Base-by-base conservation (phyloP, 192 early-diverging fungal genomes). In the Rhizoclosmatium sp. region DNA sequence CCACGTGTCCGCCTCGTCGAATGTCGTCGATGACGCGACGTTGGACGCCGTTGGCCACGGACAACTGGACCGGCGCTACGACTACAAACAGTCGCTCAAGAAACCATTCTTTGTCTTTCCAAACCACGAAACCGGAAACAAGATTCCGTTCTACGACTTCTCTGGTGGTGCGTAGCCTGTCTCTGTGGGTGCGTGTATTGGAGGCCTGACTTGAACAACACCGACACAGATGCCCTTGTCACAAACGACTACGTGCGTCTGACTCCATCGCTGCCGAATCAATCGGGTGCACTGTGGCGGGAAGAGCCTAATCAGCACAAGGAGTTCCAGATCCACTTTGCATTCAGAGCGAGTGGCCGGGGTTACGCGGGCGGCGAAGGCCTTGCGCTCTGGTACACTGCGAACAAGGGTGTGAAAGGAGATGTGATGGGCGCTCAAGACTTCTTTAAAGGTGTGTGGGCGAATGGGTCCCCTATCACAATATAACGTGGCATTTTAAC, bases 351-450 rank as follows among this genome's bases (percentile, higher is more conserved):
- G 5, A 82, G 69, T 45, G 94, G 94, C 4, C 85, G 85, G 9
- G 83, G 85, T 39, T 78, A 85, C 51, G 72, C 85, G 44, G 94
- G 94, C 42, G 93, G 92, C 23, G 85, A 91, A 42, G 94, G 94
- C 0, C 68, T 96, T 3, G 94, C 92, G 40, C 89, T 96, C 66
- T 96, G 94, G 94, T 96, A 96, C 74, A 89, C 92, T 0, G 83
- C 91, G 61, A 90, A 82, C 23, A 66, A 40, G 42, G 71, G 39
- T 54, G 70, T 82, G 4, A 81, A 77, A 14, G 94, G 93, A 0
- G 88, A 89, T 21, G 80, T 93, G 19, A 91, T 88, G 85, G 93
- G 93, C 16, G 86, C 72, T 59, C 83, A 87, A 69, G 93, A 95
- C 82, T 78, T 85, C 23, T 95, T 90, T 89, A 75, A 87, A 31